Percentiles rank a stretch among this genome's conserved stretches.
phyloP scores from a whole-genome alignment of 2,329 filamentous ascomycete genomes.

The Trichoderma hamatum region DNA sequence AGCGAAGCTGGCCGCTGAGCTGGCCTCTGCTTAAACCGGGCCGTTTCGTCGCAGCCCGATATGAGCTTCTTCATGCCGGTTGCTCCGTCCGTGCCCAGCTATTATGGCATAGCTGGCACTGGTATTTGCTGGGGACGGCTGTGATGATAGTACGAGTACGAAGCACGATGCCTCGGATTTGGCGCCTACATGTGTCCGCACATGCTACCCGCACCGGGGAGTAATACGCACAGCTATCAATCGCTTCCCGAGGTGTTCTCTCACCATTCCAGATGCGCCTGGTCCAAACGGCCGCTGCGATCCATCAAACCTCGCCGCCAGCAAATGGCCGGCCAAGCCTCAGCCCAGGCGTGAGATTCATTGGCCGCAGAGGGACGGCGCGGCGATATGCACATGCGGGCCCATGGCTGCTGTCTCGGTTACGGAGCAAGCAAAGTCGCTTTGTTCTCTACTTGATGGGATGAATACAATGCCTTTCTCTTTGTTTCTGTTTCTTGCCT shows the following conservation, averaged over 20 bases:
- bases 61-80: conserved; percentile 2
- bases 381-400: conserved; percentile 17
- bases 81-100: conserved; percentile 5
- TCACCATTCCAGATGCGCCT: conserved; percentile 1
- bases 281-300: conserved; percentile 8
- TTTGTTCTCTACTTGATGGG: neutral
- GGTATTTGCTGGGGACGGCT: neutral
- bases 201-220: neutral
- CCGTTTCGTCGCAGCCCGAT: conserved; percentile 23
- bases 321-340: conserved; percentile 21
- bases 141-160: neutral
- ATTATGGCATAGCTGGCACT: neutral
- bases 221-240: neutral
- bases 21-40: conserved; percentile 19
- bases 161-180: neutral
- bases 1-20: neutral
- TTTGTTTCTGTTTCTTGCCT: neutral
- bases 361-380: conserved; percentile 21
- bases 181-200: neutral
- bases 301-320: conserved; percentile 15
- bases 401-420: neutral
- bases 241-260: neutral
- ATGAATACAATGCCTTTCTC: neutral
- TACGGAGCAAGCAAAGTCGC: neutral
- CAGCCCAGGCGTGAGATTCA: conserved; percentile 22